Evolutionary conservation across 805 yeast species (phyloP), one percentile per base, ranked within the genome.

Genomic region (Saccharomycopsis selenospora): DNA sequence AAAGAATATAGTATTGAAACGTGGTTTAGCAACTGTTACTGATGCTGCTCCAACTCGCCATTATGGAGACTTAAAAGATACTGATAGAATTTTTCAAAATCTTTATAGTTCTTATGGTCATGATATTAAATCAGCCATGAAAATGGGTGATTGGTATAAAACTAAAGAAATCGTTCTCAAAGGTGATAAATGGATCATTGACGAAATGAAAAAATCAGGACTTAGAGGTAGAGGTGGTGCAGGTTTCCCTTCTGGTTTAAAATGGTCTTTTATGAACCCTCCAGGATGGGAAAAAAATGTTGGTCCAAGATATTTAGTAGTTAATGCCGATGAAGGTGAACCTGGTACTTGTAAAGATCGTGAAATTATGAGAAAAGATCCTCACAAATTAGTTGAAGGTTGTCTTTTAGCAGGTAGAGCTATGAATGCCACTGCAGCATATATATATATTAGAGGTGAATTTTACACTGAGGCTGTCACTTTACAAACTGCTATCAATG

Each of bases 291-390:
- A 86, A 54, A 87, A 86, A 63, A 86, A 86, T 67, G 69, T 68
- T 13, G 95, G 95, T n/a, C 93, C 95, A 53, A 77, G 95, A 61
- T 85, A 85, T 64, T 74, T 87, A 57, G 95, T 87, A 43, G 88
- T 87, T 59, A 87, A 87, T 66, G 95, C 95, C 48, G 95, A 87
- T 70, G 95, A 87, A 69, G 95, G 95, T 59, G 95, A 87, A 68
- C 95, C 95, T 11, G 95, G 95, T 53, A 87, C 95, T 45, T 87
- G 95, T 68, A 87, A 87, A 69, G 95, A 87, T 67, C 77, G 95
- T 64, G 95, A 87, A 66, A 87, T 87, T 64, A 82, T 87, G 63
- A 77, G 95, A 65, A 87, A 87, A 66, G 95, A 86, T 64, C 95
- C 95, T 40, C 95, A 87, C 66, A 87, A 86, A 71, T 79, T 87